Evolutionary conservation across 2,329 filamentous ascomycete species (phyloP).

Genomic region (Alternaria panax): DNA sequence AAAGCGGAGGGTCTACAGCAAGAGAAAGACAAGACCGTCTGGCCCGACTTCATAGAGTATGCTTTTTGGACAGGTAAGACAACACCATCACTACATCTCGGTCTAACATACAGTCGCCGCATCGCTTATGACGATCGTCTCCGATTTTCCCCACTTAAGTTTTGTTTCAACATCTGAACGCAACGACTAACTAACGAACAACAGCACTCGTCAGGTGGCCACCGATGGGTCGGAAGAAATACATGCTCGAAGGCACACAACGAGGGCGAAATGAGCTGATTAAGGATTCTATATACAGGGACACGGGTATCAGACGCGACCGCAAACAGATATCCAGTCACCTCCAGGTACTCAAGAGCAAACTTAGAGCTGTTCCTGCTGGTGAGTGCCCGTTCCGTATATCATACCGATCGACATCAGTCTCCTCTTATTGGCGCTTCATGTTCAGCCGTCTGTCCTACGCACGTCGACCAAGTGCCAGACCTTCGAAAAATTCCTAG

Average conservation of each 20-base stretch:
- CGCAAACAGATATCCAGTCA: constrained; percentile 71
- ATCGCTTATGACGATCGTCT: not conserved
- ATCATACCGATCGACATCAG: not conserved
- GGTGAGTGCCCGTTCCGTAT: constrained; percentile 52
- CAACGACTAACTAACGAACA: not conserved
- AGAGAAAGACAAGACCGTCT: constrained; percentile 49
- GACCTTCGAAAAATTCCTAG: not conserved
- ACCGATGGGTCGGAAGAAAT: constrained; percentile 66
- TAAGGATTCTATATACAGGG: constrained; percentile 63
- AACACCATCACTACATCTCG: not conserved
- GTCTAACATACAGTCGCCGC: not conserved
- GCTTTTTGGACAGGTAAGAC: constrained; percentile 58
- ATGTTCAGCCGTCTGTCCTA: not conserved
- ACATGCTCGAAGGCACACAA: constrained; percentile 57
- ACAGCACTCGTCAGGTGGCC: constrained; percentile 58
- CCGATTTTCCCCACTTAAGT: not conserved
- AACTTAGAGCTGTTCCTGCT: constrained; percentile 60
- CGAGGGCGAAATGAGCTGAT: constrained; percentile 69
- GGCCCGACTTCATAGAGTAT: constrained; percentile 57
- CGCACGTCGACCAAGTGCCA: constrained; percentile 1
- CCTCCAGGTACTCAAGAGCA: constrained; percentile 67
- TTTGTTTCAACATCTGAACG: not conserved
- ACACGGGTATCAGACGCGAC: constrained; percentile 60
- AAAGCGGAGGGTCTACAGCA: constrained; percentile 30
- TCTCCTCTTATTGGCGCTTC: not conserved